phyloP scores from a whole-genome alignment of 2,329 filamentous ascomycete genomes.

The Beauveria scarabaeidicola region DNA sequence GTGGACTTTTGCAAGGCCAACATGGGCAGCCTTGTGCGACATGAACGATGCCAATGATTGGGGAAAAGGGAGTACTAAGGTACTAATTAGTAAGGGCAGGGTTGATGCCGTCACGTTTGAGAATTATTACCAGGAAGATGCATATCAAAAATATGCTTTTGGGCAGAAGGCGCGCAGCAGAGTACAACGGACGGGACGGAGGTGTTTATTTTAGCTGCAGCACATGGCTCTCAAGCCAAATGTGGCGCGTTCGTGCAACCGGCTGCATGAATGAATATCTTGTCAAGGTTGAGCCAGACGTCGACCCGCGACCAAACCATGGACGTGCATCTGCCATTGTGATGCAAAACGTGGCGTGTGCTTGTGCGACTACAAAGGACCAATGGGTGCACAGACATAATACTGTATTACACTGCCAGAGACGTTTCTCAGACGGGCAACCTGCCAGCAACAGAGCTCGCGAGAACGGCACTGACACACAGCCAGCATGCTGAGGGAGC shows the following conservation, averaged over 20 bases:
- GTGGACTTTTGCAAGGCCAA: neutral
- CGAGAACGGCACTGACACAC: neutral
- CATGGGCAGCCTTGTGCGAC: neutral
- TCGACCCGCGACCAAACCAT: neutral
- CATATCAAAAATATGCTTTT: neutral
- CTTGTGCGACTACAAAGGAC: neutral
- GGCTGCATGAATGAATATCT: neutral
- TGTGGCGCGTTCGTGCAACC: neutral
- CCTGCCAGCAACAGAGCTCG: neutral
- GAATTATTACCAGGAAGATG: neutral
- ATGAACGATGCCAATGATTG: neutral
- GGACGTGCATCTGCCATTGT: conserved; percentile 1
- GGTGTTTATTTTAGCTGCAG: neutral
- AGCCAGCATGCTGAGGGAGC: too few species aligned
- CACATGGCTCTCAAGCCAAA: neutral
- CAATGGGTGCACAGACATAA: neutral
- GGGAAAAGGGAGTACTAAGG: neutral
- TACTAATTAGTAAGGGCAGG: too few species aligned
- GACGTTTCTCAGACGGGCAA: neutral
- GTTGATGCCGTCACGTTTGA: neutral
- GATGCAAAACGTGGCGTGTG: neutral
- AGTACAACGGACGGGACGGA: neutral
- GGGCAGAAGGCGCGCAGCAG: neutral
- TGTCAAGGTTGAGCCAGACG: neutral
- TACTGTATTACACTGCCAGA: neutral